Evolutionary conservation across 1,284 basidiomycete species (phyloP).

Genomic region (Cutaneotrichosporon cavernicola): DNA sequence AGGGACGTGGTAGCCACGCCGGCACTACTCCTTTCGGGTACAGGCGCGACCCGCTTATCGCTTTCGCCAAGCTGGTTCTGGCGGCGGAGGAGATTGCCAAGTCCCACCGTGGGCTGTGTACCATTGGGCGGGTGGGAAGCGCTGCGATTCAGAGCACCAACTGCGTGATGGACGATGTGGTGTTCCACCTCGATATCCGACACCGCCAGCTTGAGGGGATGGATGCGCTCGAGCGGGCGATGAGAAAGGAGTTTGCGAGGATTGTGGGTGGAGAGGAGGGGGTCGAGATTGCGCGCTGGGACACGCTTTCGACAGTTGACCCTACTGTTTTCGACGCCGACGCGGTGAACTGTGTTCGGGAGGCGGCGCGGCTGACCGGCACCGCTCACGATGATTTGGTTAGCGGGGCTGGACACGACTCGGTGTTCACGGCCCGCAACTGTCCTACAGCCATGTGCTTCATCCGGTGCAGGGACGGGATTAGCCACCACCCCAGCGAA

Average conservation of each 20-base stretch:
- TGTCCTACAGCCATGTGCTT: slow-evolving; percentile 41
- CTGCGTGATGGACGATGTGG: slow-evolving; percentile 26
- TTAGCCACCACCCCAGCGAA: slow-evolving; percentile 35
- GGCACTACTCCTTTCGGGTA: slow-evolving; percentile 33
- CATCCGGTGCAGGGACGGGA: slow-evolving; percentile 33
- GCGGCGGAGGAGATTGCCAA: slow-evolving; percentile 23
- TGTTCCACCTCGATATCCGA: slow-evolving; percentile 32
- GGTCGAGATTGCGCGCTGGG: slow-evolving; percentile 5
- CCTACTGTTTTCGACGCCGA: slow-evolving; percentile 12
- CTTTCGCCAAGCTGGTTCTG: slow-evolving; percentile 22
- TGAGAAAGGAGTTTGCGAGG: slow-evolving; percentile 4
- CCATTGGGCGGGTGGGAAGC: slow-evolving; percentile 25
- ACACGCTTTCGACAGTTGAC: slow-evolving; percentile 12
- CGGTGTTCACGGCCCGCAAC: slow-evolving; percentile 4
- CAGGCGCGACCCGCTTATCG: slow-evolving; percentile 30
- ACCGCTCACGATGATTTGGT: slow-evolving; percentile 9
- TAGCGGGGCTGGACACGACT: slow-evolving; percentile 33
- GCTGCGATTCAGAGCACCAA: slow-evolving; percentile 25
- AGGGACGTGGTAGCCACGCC: slow-evolving; percentile 32
- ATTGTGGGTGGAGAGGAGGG: slow-evolving; percentile 9
- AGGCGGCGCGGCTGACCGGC: neutral
- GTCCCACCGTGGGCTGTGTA: slow-evolving; percentile 22
- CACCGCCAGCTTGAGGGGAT: slow-evolving; percentile 23
- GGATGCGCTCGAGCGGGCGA: slow-evolving; percentile 21
- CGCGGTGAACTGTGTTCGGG: slow-evolving; percentile 16